Percentiles rank a stretch among this genome's conserved stretches.
Conservation (phyloP, 2,329 filamentous ascomycete species). For the Lachnellula occidentalis region DNA sequence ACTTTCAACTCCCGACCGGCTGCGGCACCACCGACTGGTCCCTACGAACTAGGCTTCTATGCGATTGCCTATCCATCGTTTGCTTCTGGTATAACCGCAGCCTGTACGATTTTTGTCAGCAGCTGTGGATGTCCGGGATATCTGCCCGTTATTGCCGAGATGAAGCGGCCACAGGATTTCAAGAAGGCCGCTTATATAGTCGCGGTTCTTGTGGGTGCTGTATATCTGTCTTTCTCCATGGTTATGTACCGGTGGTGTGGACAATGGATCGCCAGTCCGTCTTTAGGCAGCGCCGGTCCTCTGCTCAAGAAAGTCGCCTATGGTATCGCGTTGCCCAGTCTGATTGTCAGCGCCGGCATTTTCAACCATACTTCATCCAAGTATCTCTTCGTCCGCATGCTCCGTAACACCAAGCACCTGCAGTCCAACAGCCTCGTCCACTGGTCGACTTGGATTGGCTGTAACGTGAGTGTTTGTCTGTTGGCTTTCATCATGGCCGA, state of each 20-base stretch:
- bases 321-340: conserved; percentile 63
- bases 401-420: conserved; percentile 50
- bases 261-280: conserved; percentile 55
- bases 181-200: conserved; percentile 49
- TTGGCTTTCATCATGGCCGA: conserved; percentile 43
- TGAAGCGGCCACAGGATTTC: conserved; percentile 54
- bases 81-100: conserved; percentile 50
- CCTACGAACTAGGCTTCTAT: conserved; percentile 54
- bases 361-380: conserved; percentile 62
- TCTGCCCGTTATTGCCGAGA: conserved; percentile 59
- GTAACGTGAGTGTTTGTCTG: conserved; percentile 35
- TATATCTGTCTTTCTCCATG: not conserved
- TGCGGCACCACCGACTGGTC: conserved; percentile 51
- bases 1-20: conserved; percentile 51
- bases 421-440: conserved; percentile 44
- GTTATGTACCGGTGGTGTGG: conserved; percentile 66
- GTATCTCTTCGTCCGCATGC: conserved; percentile 57
- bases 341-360: conserved; percentile 66
- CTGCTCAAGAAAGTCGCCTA: conserved; percentile 59
- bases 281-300: conserved; percentile 51
- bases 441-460: conserved; percentile 44
- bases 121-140: conserved; percentile 53
- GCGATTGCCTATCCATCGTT: conserved; percentile 51
- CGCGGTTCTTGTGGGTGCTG: too few species aligned
- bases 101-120: conserved; percentile 52